These are phyloP conservation scores for Lecanicillium sp. DNA, from an alignment of 2,329 filamentous ascomycete genomes.

Conservation along the genomic window DNA sequence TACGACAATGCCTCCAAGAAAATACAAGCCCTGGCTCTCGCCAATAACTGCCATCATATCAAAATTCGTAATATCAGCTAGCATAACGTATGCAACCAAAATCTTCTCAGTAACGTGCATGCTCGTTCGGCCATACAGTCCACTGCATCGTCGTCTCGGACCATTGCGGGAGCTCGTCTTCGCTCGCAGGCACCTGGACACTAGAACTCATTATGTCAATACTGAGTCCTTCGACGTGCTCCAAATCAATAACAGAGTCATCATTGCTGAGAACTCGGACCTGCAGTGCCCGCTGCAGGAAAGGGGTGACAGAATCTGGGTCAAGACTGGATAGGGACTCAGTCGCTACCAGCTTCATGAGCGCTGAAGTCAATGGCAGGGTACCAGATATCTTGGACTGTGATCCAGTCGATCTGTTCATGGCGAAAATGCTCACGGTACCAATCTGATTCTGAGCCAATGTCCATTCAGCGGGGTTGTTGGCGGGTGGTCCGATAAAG, in stretches of 20 bases:
- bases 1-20: slow-evolving; percentile 11
- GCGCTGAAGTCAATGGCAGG: slow-evolving; percentile 44
- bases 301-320: slow-evolving; percentile 32
- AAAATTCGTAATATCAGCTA: slow-evolving; percentile 10
- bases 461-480: slow-evolving; percentile 44
- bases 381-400: slow-evolving; percentile 39
- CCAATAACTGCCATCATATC: slow-evolving; percentile 14
- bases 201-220: slow-evolving; percentile 27
- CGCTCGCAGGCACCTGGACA: slow-evolving; percentile 21
- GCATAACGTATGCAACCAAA: slow-evolving; percentile 10
- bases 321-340: slow-evolving; percentile 34
- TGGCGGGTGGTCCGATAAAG: slow-evolving; percentile 54
- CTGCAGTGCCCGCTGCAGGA: slow-evolving; percentile 34
- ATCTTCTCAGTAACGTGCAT: slow-evolving; percentile 2
- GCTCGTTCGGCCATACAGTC: slow-evolving; percentile 4
- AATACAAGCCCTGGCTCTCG: slow-evolving; percentile 9
- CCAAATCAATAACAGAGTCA: slow-evolving; percentile 21
- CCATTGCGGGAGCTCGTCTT: slow-evolving; percentile 25
- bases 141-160: slow-evolving; percentile 13
- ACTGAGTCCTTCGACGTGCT: slow-evolving; percentile 24
- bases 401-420: slow-evolving; percentile 29
- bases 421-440: slow-evolving; percentile 51
- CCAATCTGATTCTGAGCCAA: slow-evolving; percentile 53
- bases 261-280: slow-evolving; percentile 26
- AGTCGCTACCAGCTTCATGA: slow-evolving; percentile 37